Evolutionary conservation across 257 asterid species (phyloP).

Genomic region (Paraleonurus japonicus): DNA sequence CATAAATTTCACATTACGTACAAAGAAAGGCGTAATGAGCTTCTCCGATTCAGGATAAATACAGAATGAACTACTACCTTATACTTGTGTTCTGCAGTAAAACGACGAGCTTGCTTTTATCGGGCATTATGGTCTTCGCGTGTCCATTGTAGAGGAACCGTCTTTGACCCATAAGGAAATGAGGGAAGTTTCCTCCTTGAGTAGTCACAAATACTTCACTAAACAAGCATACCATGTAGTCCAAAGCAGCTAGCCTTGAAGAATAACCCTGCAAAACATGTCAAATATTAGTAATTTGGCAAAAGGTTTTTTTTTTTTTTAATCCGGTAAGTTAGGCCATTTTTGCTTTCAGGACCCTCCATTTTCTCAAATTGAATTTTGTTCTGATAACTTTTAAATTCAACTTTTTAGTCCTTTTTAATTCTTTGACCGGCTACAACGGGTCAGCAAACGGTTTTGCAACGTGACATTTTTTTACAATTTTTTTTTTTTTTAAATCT

Average conservation of each 20-base stretch:
- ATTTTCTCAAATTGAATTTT: no score
- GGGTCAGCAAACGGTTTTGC: no score
- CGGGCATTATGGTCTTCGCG: conserved; percentile 81
- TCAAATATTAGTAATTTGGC: not conserved
- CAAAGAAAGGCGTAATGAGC: not conserved
- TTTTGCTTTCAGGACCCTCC: no score
- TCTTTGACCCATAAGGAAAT: conserved; percentile 87
- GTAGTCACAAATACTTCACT: conserved; percentile 94
- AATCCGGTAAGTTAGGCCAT: not conserved
- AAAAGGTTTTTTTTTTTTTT: no score
- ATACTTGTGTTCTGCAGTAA: conserved; percentile 60
- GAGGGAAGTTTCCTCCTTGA: conserved; percentile 95
- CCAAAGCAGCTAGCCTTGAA: conserved; percentile 85
- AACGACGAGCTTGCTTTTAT: conserved; percentile 69
- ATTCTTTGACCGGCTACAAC: no score
- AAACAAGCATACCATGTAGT: conserved; percentile 73
- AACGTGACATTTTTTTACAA: no score
- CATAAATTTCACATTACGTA: not conserved
- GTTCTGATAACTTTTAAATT: no score
- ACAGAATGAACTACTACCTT: conserved; percentile 44
- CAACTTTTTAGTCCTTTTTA: no score
- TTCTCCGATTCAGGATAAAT: not conserved
- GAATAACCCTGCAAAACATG: conserved; percentile 54
- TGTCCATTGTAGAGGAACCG: conserved; percentile 79
- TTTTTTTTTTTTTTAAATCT: no score